A percentile compares a stretch with the other conserved stretches of the same genome.
These are phyloP conservation scores for Chlamydomonas eustigma DNA, from an alignment of 139 green algal species.

Conservation along the genomic window DNA sequence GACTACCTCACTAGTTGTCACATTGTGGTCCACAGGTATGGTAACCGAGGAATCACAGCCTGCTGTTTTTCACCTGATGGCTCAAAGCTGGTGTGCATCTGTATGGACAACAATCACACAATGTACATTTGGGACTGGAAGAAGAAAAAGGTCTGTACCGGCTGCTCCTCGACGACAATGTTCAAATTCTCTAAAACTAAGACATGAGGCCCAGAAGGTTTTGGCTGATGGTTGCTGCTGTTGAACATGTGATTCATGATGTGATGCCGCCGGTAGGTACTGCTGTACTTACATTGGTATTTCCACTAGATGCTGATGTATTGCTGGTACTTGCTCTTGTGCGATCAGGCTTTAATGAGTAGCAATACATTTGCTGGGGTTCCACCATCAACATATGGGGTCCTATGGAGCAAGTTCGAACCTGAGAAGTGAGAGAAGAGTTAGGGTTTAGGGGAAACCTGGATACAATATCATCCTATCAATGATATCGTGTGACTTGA, in stretches of 20 bases:
- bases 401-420: constrained; percentile 51
- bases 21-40: constrained; percentile 24
- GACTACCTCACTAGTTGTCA: no score
- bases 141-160: no score
- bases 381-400: constrained; percentile 55
- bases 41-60: constrained; percentile 49
- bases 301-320: no score
- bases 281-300: no score
- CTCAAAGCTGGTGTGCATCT: constrained; percentile 37
- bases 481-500: no score
- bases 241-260: background rate
- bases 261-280: no score
- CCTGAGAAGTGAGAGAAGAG: constrained; percentile 36
- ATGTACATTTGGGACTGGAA: constrained; percentile 47
- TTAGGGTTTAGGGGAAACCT: no score
- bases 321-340: no score
- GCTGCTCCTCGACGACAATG: no score
- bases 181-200: no score
- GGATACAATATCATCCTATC: no score
- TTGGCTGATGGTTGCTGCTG: background rate
- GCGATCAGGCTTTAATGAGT: constrained; percentile 29
- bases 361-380: constrained; percentile 45
- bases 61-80: constrained; percentile 44
- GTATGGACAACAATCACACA: constrained; percentile 48
- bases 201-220: no score